These are phyloP conservation scores for Endoconidiophora laricicola DNA, from an alignment of 2,329 filamentous ascomycete genomes.

Conservation along the genomic window DNA sequence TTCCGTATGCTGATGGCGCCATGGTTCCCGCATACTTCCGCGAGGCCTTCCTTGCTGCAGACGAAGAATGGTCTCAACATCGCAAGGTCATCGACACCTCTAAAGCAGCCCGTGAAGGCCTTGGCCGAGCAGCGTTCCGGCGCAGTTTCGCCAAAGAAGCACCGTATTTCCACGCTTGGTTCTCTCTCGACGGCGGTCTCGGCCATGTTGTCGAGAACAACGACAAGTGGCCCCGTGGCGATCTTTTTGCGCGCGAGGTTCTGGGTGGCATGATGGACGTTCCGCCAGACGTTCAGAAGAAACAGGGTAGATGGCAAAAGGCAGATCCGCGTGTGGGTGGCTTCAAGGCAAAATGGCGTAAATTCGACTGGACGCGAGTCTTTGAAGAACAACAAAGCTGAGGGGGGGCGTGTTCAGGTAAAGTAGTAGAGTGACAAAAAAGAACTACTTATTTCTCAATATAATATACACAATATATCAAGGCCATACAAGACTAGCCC, in stretches of 20 bases:
- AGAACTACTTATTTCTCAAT: too few relatives aligned
- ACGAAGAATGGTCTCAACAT: constrained; percentile 93
- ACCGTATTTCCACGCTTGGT: constrained; percentile 98
- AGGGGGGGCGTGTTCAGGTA: neutral
- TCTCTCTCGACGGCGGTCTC: constrained; percentile 76
- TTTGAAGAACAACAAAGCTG: constrained; percentile 23
- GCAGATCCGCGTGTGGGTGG: constrained; percentile 53
- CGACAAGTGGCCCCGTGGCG: constrained; percentile 71
- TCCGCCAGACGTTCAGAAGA: constrained; percentile 69
- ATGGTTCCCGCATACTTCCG: constrained; percentile 88
- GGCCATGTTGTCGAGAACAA: constrained; percentile 85
- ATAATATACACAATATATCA: too few relatives aligned
- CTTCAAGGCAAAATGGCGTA: constrained; percentile 74
- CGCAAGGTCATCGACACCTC: constrained; percentile 84
- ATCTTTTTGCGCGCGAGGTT: constrained; percentile 83
- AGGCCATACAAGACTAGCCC: too few relatives aligned
- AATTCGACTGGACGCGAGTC: constrained; percentile 73
- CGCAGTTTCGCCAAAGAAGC: constrained; percentile 78
- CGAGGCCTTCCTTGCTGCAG: constrained; percentile 75
- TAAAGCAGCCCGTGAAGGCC: constrained; percentile 41
- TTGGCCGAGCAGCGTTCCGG: constrained; percentile 70
- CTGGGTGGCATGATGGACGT: constrained; percentile 82
- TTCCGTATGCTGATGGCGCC: constrained; percentile 81
- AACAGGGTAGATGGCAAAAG: constrained; percentile 70
- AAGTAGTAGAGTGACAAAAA: neutral